phyloP scores from a whole-genome alignment of 257 asterid genomes.

The Mitragyna speciosa region DNA sequence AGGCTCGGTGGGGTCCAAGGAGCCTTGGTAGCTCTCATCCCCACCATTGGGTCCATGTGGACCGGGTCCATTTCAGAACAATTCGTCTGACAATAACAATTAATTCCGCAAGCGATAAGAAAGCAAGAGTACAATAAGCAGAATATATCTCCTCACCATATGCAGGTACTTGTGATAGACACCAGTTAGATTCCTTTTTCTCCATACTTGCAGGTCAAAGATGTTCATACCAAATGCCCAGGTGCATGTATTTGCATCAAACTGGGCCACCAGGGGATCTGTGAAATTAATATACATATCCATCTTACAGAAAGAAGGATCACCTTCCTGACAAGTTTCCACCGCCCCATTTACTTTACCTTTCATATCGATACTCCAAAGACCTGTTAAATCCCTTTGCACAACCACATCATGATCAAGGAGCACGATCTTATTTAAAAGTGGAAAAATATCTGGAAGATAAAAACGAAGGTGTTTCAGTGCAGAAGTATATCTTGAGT shows the following conservation, averaged over 20 bases:
- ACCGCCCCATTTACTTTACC: constrained; percentile 91
- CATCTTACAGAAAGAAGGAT: constrained; percentile 74
- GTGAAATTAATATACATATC: constrained; percentile 70
- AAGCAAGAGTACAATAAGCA: neutral
- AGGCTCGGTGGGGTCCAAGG: no score
- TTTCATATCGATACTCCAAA: constrained; percentile 67
- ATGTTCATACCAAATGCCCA: constrained; percentile 98
- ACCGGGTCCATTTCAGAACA: no score
- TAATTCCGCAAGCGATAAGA: constrained; percentile 14
- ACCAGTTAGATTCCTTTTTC: constrained; percentile 55
- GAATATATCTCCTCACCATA: constrained; percentile 46
- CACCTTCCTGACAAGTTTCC: constrained; percentile 65
- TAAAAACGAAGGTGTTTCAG: constrained; percentile 89
- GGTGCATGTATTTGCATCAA: constrained; percentile 67
- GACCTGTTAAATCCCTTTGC: constrained; percentile 69
- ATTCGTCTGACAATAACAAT: neutral
- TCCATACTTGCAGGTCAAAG: constrained; percentile 84
- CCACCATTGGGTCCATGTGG: no score
- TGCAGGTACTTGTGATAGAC: constrained; percentile 65
- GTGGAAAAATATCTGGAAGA: constrained; percentile 86
- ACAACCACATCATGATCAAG: constrained; percentile 98
- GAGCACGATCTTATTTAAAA: constrained; percentile 64
- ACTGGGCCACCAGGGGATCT: constrained; percentile 57
- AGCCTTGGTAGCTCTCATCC: no score
- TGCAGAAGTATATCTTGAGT: constrained; percentile 67